Conservation (phyloP, 1,284 basidiomycete species). For the Gymnopus androsaceus region DNA sequence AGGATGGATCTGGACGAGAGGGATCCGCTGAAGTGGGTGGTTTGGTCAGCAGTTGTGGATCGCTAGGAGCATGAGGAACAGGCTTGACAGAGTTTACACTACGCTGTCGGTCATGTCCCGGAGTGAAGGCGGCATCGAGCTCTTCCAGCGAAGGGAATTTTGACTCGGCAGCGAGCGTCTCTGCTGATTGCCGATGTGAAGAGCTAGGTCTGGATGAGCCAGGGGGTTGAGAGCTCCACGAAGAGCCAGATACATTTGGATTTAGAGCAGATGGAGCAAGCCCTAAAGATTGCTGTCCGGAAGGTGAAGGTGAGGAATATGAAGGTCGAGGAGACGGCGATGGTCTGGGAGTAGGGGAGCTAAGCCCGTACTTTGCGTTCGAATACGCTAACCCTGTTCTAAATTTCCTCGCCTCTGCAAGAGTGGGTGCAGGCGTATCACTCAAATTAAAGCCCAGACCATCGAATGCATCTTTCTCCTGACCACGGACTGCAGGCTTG, state of each 20-base stretch:
- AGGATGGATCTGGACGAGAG: slow-evolving; percentile 14
- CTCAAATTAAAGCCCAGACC: slow-evolving; percentile 59
- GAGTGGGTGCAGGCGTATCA: slow-evolving; percentile 56
- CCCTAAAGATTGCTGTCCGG: slow-evolving; percentile 31
- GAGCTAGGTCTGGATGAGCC: slow-evolving; percentile 28
- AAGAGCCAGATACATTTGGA: slow-evolving; percentile 21
- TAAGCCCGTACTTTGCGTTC: slow-evolving; percentile 20
- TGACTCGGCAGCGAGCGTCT: slow-evolving; percentile 57
- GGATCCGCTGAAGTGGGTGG: background rate
- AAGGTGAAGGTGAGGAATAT: slow-evolving; percentile 35
- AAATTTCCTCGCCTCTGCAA: slow-evolving; percentile 73
- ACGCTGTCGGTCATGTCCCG: slow-evolving; percentile 23
- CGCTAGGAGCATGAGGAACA: slow-evolving; percentile 14
- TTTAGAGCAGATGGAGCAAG: slow-evolving; percentile 28
- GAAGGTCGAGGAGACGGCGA: slow-evolving; percentile 54
- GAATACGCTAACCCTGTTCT: slow-evolving; percentile 60
- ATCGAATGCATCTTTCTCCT: slow-evolving; percentile 73
- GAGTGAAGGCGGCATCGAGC: slow-evolving; percentile 62
- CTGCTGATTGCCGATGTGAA: slow-evolving; percentile 26
- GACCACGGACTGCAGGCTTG: slow-evolving; percentile 22
- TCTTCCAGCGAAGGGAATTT: slow-evolving; percentile 80
- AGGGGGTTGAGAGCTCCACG: slow-evolving; percentile 30
- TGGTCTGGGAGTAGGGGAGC: slow-evolving; percentile 29
- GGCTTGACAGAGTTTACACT: slow-evolving; percentile 8
- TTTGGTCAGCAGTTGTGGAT: slow-evolving; percentile 8